Evolutionary conservation across 2,329 filamentous ascomycete genomes (phyloP).

Genomic region (Epichloe elymi): DNA sequence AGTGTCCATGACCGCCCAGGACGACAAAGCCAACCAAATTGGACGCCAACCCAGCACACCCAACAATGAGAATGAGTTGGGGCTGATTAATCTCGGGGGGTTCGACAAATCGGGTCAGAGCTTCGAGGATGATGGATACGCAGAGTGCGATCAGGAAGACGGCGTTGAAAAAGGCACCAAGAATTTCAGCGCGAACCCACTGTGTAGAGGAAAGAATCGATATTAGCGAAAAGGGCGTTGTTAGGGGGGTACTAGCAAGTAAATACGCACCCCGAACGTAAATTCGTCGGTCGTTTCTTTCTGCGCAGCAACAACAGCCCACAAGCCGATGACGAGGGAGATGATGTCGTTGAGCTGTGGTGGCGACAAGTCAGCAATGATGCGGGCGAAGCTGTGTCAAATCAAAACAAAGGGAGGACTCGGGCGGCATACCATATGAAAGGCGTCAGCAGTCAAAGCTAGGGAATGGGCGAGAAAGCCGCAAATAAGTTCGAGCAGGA

Average conservation of each 20-base stretch:
- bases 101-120: conserved; percentile 81
- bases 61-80: conserved; percentile 77
- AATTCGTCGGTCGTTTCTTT: conserved; percentile 80
- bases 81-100: conserved; percentile 80
- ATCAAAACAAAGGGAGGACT: neutral
- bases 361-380: conserved; percentile 1
- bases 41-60: conserved; percentile 70
- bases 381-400: neutral
- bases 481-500: conserved; percentile 73
- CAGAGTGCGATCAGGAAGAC: conserved; percentile 95
- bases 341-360: conserved; percentile 86
- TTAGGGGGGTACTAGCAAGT: neutral
- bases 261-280: conserved; percentile 69
- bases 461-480: conserved; percentile 84
- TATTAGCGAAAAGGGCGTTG: conserved; percentile 10
- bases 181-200: conserved; percentile 95
- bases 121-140: conserved; percentile 91
- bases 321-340: conserved; percentile 80
- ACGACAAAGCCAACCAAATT: conserved; percentile 83
- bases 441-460: conserved; percentile 89
- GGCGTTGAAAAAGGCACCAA: conserved; percentile 92
- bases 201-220: conserved; percentile 20
- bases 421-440: conserved; percentile 65
- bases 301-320: conserved; percentile 85
- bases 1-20: conserved; percentile 86